phyloP scores from a whole-genome alignment of 768 basidiomycete genomes.

The Mycena vulgaris region DNA sequence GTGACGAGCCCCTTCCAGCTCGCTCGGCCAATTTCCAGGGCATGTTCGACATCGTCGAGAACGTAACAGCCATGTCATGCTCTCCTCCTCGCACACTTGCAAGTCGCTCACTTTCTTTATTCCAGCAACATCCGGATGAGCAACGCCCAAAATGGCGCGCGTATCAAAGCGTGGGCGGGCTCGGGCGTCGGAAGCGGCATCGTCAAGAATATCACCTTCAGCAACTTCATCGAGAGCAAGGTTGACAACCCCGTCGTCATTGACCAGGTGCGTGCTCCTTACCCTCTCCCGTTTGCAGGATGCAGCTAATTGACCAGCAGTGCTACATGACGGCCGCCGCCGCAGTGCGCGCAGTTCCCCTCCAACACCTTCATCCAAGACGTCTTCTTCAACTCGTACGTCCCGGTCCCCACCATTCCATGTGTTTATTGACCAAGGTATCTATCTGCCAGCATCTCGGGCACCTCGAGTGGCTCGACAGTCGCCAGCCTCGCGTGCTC shows the following conservation, averaged over 20 bases:
- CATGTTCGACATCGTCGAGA: conserved; percentile 72
- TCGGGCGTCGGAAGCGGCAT: conserved; percentile 71
- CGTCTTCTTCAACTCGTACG: conserved; percentile 68
- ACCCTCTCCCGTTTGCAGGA: neutral
- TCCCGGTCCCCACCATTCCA: neutral
- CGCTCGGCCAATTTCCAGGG: conserved; percentile 70
- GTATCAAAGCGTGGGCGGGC: conserved; percentile 80
- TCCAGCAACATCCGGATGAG: conserved; percentile 70
- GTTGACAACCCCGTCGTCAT: conserved; percentile 75
- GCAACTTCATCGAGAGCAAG: conserved; percentile 65
- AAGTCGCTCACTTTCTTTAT: neutral
- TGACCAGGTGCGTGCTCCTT: conserved; percentile 40
- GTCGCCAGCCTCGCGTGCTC: conserved; percentile 73
- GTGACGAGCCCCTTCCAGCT: conserved; percentile 52
- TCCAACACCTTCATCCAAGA: conserved; percentile 71
- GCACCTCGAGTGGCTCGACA: conserved; percentile 67
- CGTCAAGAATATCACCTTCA: conserved; percentile 70
- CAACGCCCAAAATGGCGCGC: conserved; percentile 75
- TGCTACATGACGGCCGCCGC: conserved; percentile 65
- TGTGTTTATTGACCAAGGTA: conserved; percentile 1
- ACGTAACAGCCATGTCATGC: conserved; percentile 67
- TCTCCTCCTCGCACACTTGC: neutral
- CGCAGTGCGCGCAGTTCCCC: conserved; percentile 68
- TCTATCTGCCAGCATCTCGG: conserved; percentile 67
- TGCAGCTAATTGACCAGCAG: conserved; percentile 40